Evolutionary conservation across 371 early-diverging fungal genomes (phyloP), one percentile per base, ranked within the genome.

Genomic region (Spraguea lophii): DNA sequence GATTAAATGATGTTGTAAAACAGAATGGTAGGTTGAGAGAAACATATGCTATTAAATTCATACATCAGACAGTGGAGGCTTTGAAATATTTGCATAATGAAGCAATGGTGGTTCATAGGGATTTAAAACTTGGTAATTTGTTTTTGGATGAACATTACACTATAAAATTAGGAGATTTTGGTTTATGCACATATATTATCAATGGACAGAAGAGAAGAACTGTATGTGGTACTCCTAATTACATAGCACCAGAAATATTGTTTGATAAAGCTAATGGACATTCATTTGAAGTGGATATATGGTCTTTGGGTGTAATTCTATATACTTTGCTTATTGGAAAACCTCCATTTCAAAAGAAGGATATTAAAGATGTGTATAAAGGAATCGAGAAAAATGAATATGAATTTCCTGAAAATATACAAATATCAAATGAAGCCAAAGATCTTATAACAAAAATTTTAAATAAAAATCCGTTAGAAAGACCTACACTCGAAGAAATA

Each of bases 201-300:
- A 38, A 54, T 22, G 50, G 54, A 23, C 54, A 59, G 26, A 65
- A 61, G 46, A 65, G 59, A 50, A 81, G 80, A 58, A 89, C 88
- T 0, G 80, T 87, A 37, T 95, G 84, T 61, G 97, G 97, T 10
- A 95, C 97, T 1, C 93, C 92, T 3, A 93, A 92, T 59, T 95
- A 91, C 61, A 84, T 95, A 54, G 93, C 95, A 0, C 95, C 95
- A 0, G 95, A 95, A 65, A 80, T 95, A 23, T 69, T 93, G 15
- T 81, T 81, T 68, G 81, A 79, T 44, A 69, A 75, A 36, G 75
- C 74, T 46, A 57, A 67, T 23, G 91, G 92, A 1, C 94, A 98
- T 66, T 82, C 88, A 45, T 88, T 77, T 66, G 87, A 85, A 59
- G 94, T 81, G 6, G 98, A 98, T 62, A 77, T 92, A 49, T 98